Conservation (phyloP, 768 basidiomycete species). For the Grammothele lineata region DNA sequence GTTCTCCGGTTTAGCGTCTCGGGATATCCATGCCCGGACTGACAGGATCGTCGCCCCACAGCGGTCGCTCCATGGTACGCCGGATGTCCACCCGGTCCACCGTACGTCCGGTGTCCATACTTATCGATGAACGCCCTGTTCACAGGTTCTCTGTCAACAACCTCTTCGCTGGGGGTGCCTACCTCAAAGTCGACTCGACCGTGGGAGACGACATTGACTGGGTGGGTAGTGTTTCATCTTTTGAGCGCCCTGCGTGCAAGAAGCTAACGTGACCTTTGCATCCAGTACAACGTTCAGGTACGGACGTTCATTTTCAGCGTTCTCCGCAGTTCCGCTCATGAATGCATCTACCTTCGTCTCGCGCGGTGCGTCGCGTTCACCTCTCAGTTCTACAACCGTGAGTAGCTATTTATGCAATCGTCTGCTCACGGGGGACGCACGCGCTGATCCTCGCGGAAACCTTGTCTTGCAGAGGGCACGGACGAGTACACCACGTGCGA, state of each 20-base stretch:
- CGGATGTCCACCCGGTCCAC: conserved; percentile 12
- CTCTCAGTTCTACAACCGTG: conserved; percentile 40
- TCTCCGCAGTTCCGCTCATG: too few relatives aligned
- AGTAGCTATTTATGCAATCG: conserved; percentile 7
- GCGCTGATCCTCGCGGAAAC: too few relatives aligned
- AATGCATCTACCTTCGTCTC: too few relatives aligned
- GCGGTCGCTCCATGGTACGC: conserved; percentile 47
- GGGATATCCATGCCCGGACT: not conserved
- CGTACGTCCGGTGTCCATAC: not conserved
- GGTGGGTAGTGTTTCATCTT: conserved; percentile 26
- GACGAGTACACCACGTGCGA: conserved; percentile 36
- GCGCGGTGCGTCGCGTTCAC: too few relatives aligned
- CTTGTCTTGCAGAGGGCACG: conserved; percentile 28
- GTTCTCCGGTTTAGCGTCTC: conserved; percentile 1
- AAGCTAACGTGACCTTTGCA: not conserved
- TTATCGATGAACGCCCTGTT: not conserved
- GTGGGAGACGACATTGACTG: conserved; percentile 63
- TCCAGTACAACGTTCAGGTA: conserved; percentile 26
- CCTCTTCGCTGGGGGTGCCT: conserved; percentile 40
- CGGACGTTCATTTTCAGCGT: not conserved
- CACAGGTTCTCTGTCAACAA: conserved; percentile 28
- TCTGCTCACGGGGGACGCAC: too few relatives aligned
- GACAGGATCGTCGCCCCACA: not conserved
- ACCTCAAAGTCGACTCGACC: conserved; percentile 45
- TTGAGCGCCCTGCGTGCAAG: not conserved